Percentiles rank a stretch among this genome's conserved stretches.
Conservation (phyloP, 139 green algal species). For the Chloropicon primus region DNA sequence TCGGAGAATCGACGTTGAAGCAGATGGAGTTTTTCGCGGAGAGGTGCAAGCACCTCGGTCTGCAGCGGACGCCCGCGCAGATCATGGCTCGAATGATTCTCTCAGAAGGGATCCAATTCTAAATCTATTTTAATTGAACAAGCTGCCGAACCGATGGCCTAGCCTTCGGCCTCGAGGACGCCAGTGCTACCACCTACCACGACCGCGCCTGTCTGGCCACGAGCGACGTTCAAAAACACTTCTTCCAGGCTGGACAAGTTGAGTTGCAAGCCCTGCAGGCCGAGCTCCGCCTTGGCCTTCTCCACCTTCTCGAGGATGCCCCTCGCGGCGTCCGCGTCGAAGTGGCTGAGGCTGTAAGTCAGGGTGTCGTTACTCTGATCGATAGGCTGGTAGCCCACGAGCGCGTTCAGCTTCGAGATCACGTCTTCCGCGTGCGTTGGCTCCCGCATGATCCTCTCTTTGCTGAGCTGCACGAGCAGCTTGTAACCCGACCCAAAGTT, state of each 20-base stretch:
- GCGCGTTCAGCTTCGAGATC: neutral
- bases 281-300: neutral
- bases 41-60: neutral
- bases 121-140: no score
- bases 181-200: neutral
- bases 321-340: neutral
- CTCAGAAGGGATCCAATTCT: neutral
- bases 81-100: neutral
- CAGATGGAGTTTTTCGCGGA: neutral
- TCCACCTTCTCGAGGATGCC: conserved; percentile 14
- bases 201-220: neutral
- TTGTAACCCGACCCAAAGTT: conserved; percentile 20
- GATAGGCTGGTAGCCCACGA: conserved; percentile 1
- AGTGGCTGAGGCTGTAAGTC: conserved; percentile 5
- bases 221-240: conserved; percentile 72
- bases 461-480: neutral
- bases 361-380: conserved; percentile 11
- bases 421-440: conserved; percentile 1
- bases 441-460: neutral
- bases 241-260: conserved; percentile 52
- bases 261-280: conserved; percentile 34
- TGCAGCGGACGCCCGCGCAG: neutral
- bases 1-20: neutral
- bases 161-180: no score
- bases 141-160: no score